Evolutionary conservation across 2,329 filamentous ascomycete species (phyloP).

Genomic region (Dothidotthia symphoricarpi): DNA sequence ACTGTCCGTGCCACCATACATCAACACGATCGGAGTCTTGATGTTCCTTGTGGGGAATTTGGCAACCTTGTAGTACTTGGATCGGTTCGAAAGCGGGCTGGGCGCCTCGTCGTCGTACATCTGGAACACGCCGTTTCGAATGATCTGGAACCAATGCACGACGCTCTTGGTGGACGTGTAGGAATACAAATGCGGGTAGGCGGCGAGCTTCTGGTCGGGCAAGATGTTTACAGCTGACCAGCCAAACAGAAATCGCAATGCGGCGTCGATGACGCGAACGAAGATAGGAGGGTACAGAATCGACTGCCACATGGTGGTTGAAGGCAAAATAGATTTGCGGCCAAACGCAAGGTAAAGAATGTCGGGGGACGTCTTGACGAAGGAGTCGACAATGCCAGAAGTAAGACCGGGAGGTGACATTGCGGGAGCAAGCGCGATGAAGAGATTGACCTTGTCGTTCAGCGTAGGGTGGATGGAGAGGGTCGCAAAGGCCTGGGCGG

Average conservation of each 20-base stretch:
- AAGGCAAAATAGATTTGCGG: conserved; percentile 83
- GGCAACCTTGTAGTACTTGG: conserved; percentile 92
- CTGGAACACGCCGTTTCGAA: conserved; percentile 91
- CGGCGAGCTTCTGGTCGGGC: conserved; percentile 84
- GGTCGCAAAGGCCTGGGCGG: conserved; percentile 92
- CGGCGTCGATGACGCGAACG: conserved; percentile 79
- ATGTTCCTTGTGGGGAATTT: conserved; percentile 97
- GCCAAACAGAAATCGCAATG: conserved; percentile 79
- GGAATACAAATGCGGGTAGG: conserved; percentile 93
- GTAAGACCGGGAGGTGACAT: conserved; percentile 93
- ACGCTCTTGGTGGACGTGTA: conserved; percentile 96
- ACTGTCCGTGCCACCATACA: conserved; percentile 92
- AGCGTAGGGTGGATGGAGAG: conserved; percentile 88
- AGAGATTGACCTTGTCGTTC: conserved; percentile 91
- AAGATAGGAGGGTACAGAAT: conserved; percentile 94
- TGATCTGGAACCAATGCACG: conserved; percentile 99
- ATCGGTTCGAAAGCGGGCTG: conserved; percentile 67
- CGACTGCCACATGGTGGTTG: conserved; percentile 95
- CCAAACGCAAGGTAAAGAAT: conserved; percentile 92
- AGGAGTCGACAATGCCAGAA: conserved; percentile 85
- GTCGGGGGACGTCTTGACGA: conserved; percentile 90
- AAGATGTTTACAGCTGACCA: conserved; percentile 87
- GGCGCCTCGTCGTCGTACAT: conserved; percentile 97
- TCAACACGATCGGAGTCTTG: conserved; percentile 86
- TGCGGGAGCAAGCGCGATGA: conserved; percentile 91